These are phyloP conservation scores for Atkinsonella texensis DNA, from an alignment of 2,329 filamentous ascomycete species.

Conservation along the genomic window DNA sequence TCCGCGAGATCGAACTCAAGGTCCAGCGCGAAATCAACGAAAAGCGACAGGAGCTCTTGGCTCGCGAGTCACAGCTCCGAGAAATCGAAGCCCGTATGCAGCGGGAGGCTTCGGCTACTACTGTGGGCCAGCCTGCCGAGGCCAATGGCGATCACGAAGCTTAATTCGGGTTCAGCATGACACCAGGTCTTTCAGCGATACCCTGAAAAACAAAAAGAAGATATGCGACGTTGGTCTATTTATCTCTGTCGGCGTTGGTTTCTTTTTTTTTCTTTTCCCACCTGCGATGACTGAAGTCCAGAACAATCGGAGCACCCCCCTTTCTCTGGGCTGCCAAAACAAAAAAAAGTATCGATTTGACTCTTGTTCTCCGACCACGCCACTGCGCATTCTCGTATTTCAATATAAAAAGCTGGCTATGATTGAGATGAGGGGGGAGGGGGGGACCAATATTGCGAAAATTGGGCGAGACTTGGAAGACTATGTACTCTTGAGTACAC, in stretches of 20 bases:
- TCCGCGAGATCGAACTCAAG: conserved; percentile 98
- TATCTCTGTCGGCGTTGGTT: conserved; percentile 38
- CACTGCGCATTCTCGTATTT: conserved; percentile 17
- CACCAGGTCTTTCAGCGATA: conserved; percentile 20
- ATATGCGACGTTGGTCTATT: conserved; percentile 31
- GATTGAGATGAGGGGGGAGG: conserved; percentile 21
- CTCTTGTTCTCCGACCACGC: conserved; percentile 18
- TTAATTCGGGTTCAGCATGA: conserved; percentile 23
- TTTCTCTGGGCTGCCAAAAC: conserved; percentile 19
- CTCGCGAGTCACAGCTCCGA: conserved; percentile 94
- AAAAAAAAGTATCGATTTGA: conserved; percentile 16
- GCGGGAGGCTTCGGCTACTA: conserved; percentile 52
- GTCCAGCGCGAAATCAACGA: conserved; percentile 99
- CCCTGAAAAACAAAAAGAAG: conserved; percentile 16
- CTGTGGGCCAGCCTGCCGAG: conserved; percentile 29
- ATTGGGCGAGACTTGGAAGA: conserved; percentile 9
- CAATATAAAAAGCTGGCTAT: conserved; percentile 16
- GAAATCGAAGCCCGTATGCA: conserved; percentile 98
- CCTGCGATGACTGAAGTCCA: conserved; percentile 27
- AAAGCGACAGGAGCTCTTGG: conserved; percentile 96
- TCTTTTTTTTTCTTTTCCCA: conserved; percentile 20
- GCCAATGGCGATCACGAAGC: conserved; percentile 44
- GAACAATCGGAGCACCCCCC: conserved; percentile 30
- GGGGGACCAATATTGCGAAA: conserved; percentile 13
- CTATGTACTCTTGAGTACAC: conserved; percentile 4